Percentiles rank a stretch among this genome's conserved stretches.
Conservation (phyloP, 2,329 filamentous ascomycete species). For the Penicillium italicum region DNA sequence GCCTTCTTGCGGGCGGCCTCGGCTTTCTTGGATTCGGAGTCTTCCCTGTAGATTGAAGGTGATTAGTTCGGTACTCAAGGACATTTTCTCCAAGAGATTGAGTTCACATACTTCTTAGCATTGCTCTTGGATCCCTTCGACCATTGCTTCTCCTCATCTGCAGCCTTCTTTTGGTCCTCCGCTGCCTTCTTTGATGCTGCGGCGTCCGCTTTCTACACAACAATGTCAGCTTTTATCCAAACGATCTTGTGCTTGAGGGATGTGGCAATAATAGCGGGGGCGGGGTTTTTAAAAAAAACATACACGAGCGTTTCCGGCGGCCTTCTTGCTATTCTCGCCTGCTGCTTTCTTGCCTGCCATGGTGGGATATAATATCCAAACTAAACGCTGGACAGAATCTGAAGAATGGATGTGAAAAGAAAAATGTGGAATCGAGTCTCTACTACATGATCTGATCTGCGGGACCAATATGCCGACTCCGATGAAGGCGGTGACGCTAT, state of each 20-base stretch:
- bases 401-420: constrained; percentile 3
- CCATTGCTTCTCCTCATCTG: constrained; percentile 74
- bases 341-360: constrained; percentile 69
- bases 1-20: constrained; percentile 85
- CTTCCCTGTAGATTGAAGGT: constrained; percentile 57
- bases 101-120: constrained; percentile 71
- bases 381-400: constrained; percentile 2
- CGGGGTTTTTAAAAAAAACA: constrained; percentile 25
- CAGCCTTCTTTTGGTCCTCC: constrained; percentile 63
- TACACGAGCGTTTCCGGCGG: constrained; percentile 69
- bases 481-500: constrained; percentile 21
- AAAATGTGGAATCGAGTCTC: constrained; percentile 15
- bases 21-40: constrained; percentile 77
- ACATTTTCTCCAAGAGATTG: neutral
- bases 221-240: constrained; percentile 13
- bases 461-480: constrained; percentile 24
- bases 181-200: constrained; percentile 75
- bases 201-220: constrained; percentile 75
- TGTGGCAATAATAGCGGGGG: constrained; percentile 24
- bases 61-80: neutral
- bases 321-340: constrained; percentile 83
- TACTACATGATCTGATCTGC: constrained; percentile 23
- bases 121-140: constrained; percentile 77
- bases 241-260: neutral
- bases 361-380: constrained; percentile 19